Percentiles rank a stretch among this genome's conserved stretches.
phyloP scores from a whole-genome alignment of 495 filamentous ascomycete species.

The Cudoniella acicularis region DNA sequence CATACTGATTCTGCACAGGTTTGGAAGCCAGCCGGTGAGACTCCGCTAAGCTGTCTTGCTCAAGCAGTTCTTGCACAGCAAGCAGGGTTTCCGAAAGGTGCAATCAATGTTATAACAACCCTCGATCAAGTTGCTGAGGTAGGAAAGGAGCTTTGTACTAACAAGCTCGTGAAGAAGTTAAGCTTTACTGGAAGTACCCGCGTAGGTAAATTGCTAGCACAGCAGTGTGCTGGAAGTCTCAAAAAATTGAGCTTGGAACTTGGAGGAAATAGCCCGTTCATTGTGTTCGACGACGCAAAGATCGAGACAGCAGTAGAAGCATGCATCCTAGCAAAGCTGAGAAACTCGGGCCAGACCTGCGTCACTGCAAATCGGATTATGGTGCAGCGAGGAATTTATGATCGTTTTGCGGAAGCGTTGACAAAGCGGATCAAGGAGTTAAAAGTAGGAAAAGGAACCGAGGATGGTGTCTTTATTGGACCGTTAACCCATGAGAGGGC shows the following conservation, averaged over 20 bases:
- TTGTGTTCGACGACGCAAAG: conserved; percentile 87
- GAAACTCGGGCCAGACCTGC: conserved; percentile 81
- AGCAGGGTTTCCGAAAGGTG: conserved; percentile 77
- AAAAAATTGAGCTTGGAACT: conserved; percentile 85
- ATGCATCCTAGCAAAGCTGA: conserved; percentile 73
- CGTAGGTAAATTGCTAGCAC: conserved; percentile 79
- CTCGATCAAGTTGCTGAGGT: conserved; percentile 64
- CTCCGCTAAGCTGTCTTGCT: conserved; percentile 75
- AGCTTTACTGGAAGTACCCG: conserved; percentile 83
- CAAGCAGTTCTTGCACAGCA: conserved; percentile 73
- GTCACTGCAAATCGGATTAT: conserved; percentile 85
- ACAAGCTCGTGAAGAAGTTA: conserved; percentile 69
- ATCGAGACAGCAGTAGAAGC: conserved; percentile 70
- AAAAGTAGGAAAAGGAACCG: conserved; percentile 71
- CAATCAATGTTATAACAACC: conserved; percentile 76
- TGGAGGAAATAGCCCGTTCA: conserved; percentile 86
- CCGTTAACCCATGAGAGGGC: conserved; percentile 75
- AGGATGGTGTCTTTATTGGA: conserved; percentile 65
- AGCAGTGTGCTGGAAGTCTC: conserved; percentile 68
- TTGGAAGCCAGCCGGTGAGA: conserved; percentile 77
- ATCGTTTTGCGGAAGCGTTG: conserved; percentile 66
- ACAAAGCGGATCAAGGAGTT: conserved; percentile 67
- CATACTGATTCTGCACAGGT: conserved; percentile 36
- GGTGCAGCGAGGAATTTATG: conserved; percentile 72
- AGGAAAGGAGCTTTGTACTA: conserved; percentile 63